Conservation (phyloP, 768 basidiomycete genomes). For the Pholiota conissans region DNA sequence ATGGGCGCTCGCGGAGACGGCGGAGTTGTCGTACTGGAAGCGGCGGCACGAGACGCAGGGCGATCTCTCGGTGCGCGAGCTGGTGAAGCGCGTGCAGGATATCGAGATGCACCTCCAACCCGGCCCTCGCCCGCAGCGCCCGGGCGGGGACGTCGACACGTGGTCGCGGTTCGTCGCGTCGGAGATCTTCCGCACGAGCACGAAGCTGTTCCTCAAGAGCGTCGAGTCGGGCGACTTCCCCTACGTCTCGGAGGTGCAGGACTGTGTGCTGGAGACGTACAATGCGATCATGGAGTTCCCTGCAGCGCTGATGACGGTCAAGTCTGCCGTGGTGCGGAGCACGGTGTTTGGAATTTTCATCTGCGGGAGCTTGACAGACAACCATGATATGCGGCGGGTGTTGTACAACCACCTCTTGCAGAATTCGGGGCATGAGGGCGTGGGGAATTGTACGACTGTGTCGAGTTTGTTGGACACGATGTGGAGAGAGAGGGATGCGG, state of each 20-base stretch:
- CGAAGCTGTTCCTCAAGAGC: constrained; percentile 72
- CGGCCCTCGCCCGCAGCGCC: constrained; percentile 19
- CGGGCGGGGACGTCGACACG: constrained; percentile 23
- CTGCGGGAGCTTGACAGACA: constrained; percentile 67
- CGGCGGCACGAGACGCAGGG: constrained; percentile 35
- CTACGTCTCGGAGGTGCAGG: constrained; percentile 60
- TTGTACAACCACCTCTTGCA: constrained; percentile 48
- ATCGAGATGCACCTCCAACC: constrained; percentile 46
- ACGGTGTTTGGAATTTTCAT: constrained; percentile 81
- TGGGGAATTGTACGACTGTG: constrained; percentile 69
- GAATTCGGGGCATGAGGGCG: constrained; percentile 46
- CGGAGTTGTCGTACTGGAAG: constrained; percentile 70
- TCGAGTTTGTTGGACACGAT: constrained; percentile 52
- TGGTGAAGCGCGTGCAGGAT: constrained; percentile 51
- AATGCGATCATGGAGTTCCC: constrained; percentile 8
- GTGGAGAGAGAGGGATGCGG: constrained; percentile 46
- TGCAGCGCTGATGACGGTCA: neutral
- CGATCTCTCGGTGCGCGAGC: constrained; percentile 56
- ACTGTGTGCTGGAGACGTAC: constrained; percentile 35
- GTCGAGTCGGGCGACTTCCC: constrained; percentile 78
- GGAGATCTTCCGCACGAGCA: constrained; percentile 72
- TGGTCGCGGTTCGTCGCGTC: constrained; percentile 46
- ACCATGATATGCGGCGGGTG: constrained; percentile 37
- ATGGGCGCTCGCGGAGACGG: constrained; percentile 77
- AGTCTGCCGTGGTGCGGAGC: constrained; percentile 60